Base-by-base conservation (phyloP, 768 basidiomycete genomes). In the Exsudoporus frostii region DNA sequence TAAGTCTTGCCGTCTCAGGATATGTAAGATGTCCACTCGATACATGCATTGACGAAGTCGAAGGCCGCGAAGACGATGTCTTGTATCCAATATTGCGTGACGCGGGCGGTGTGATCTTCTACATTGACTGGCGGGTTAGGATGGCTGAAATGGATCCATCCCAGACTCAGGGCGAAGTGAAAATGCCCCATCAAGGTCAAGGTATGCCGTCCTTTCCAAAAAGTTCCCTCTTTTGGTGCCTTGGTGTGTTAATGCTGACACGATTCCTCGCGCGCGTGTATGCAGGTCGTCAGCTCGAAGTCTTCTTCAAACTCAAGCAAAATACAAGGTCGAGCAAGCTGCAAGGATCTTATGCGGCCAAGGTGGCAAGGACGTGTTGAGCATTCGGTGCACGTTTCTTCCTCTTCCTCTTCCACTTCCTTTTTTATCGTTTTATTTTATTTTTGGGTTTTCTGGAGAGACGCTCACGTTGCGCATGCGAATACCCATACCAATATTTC, bases 241-340 rank as follows among this genome's bases (percentile, higher is more conserved):
- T 20, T 20, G 11, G 19, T 3, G 10, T 42, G 10, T 29, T 6
- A 10, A 43, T 27, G 17, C 17, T 11, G 43, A 15, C 15, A 10
- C 14, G 15, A 32, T 1, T n/a, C n/a, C n/a, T n/a, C 30, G 4
- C 29, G 14, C 25, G 25, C 27, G 13, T 38, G 24, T 22, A 13
- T 30, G 13, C 24, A 92, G 90, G 90, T 92, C 44, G 81, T 86
- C 41, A 85, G 81, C 59, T 79, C 87, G 34, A 95, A 69, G 90
- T 96, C 25, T 96, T 89, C 73, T 97, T 97, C 81, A 96, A 97
- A 80, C 95, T 97, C 75, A 97, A 95, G 75, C 83, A 88, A 65
- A 89, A 81, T 71, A 95, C 93, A 40, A 93, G 88, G 76, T 73
- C 96, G 61, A 89, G 84, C 78, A 97, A 96, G 76, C 81, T 96